Base-by-base conservation (phyloP, 2,329 filamentous ascomycete genomes). In the Beauveria varroae region DNA sequence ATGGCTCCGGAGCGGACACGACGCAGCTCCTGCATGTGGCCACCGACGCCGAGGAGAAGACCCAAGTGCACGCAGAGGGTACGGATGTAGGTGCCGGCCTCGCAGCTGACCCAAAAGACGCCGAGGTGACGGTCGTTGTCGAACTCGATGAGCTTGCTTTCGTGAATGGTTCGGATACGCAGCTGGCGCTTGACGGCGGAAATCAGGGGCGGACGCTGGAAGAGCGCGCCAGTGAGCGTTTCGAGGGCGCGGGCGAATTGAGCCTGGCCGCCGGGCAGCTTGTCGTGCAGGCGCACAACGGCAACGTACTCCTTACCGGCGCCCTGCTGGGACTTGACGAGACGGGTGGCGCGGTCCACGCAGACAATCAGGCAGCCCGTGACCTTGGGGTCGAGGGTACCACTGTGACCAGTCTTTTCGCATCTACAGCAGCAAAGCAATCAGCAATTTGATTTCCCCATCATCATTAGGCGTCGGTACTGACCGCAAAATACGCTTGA, bases 21-120 rank as follows among this genome's bases (percentile, higher is more conserved):
- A 69, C 93, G 86, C 68, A 98, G 87, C 81, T 98, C 93, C 81
- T 98, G 93, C 93, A 98, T 98, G 80, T 98, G 92, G 58, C 91
- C 95, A 68, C 93, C 93, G 62, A 96, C 92, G 73, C 93, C 84
- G 52, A 86, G 78, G 49, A 86, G 75, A 62, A 86, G 78, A 76
- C 91, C 91, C 67, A 99, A 77, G 79, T 98, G 95, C 49, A 98
- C 93, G 78, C 95, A 98, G 53, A 99, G 87, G 43, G 95, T 99
- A 81, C 95, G 90, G 75, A 99, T 98, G 77, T 99, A 99, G 66
- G 95, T 99, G 75, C 95, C 95, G 58, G 75, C 95, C 79, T 99
- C 95, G 78, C 95, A 99, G 78, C 91, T 96, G 69, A 98, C 95
- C 93, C 95, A 98, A 85, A 99, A 99, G 61, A 98, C 93, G 76